Percentiles rank a stretch among this genome's conserved stretches.
Conservation (phyloP, 176 grass and related monocot genomes). For the Puccinellia tenuiflora region DNA sequence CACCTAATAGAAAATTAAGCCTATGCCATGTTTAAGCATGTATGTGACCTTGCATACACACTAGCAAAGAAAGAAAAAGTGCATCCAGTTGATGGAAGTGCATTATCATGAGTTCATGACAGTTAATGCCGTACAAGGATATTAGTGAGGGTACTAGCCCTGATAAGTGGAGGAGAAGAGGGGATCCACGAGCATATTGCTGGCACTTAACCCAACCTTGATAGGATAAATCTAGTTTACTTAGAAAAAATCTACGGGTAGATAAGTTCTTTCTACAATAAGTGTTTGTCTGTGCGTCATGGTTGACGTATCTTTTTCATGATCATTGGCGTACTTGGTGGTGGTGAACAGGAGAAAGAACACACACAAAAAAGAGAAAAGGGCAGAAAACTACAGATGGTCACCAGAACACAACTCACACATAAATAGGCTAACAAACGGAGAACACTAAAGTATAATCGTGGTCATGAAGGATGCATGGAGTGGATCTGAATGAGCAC, state of each 20-base stretch:
- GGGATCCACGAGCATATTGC: slow-evolving; percentile 16
- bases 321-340: background rate
- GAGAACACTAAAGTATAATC: background rate
- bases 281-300: background rate
- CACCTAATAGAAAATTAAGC: background rate
- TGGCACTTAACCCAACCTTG: background rate
- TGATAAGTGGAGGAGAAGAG: slow-evolving; percentile 39
- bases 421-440: background rate
- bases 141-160: background rate
- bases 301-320: background rate
- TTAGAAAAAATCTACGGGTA: background rate
- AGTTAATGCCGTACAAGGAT: background rate
- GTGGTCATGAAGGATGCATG: background rate
- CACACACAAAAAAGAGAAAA: background rate
- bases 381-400: background rate
- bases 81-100: background rate
- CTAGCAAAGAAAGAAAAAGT: slow-evolving; percentile 27
- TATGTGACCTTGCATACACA: background rate
- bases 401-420: rapidly evolving
- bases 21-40: background rate
- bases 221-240: background rate
- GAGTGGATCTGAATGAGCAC: background rate
- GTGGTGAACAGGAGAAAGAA: background rate
- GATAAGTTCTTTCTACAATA: background rate
- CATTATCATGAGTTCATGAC: slow-evolving; percentile 16